A percentile compares a stretch with the other conserved stretches of the same genome.
phyloP scores from a whole-genome alignment of 2,329 filamentous ascomycete species.

The Ceratocystis destructans region DNA sequence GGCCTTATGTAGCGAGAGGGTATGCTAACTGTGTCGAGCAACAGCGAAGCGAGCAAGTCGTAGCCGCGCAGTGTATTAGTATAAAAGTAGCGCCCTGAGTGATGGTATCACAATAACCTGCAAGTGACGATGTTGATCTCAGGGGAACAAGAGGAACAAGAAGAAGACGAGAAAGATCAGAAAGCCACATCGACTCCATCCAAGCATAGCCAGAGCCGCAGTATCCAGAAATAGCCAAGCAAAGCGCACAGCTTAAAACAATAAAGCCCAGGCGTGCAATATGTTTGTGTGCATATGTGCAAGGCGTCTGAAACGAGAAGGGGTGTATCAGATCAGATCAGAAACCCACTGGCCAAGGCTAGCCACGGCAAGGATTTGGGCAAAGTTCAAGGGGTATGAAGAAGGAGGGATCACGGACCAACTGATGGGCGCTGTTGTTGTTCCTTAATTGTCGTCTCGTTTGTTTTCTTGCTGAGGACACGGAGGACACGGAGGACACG shows the following conservation, averaged over 20 bases:
- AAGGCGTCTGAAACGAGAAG: slow-evolving; percentile 1
- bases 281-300: no score
- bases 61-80: no score
- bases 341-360: slow-evolving; percentile 3
- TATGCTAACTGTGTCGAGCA: no score
- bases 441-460: no score
- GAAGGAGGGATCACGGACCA: not conserved
- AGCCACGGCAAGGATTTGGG: not conserved
- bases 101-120: not conserved
- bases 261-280: not conserved
- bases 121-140: not conserved
- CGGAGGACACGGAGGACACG: not conserved
- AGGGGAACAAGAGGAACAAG: not conserved
- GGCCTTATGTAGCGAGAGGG: no score
- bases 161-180: not conserved
- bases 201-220: no score
- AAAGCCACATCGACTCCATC: no score
- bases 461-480: not conserved
- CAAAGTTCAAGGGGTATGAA: not conserved
- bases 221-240: no score
- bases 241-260: no score
- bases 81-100: no score
- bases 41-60: no score
- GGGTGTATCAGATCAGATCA: slow-evolving; percentile 3
- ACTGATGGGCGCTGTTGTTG: not conserved